Evolutionary conservation across 495 filamentous ascomycete genomes (phyloP), one percentile per base, ranked within the genome.

Genomic region (Neurospora discreta): DNA sequence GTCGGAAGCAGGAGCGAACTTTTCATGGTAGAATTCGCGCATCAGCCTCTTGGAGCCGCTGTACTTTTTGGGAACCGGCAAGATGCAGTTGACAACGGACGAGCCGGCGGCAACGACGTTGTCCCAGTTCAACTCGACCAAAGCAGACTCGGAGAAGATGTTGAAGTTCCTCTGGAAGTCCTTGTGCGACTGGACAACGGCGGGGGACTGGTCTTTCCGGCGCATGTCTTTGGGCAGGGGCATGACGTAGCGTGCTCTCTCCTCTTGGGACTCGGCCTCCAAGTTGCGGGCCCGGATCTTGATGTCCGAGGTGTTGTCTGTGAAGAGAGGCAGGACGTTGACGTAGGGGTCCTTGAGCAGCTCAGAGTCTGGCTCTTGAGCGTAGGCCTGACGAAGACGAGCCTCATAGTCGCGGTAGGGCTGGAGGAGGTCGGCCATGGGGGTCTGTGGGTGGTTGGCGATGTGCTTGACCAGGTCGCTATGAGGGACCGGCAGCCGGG

Each of bases 21-120:
- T 85, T 73, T 94, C 88, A 74, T 96, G 86, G 74, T 94, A 96
- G 78, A 90, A 95, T 46, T 91, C 82, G 43, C 92, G 89, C 73
- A 90, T 84, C 36, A 81, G 80, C 72, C 87, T 85, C 83, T 92
- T 93, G 20, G 89, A 90, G 26, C 82, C 78, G 43, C 81, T 86
- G 78, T 90, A 87, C 73, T 90, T 77, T 0, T 87, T 80, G 0
- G 92, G 92, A 39, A 94, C 89, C 1, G 91, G 90, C 1, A 94
- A 80, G 15, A 94, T 82, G 33, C 88, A 87, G 70, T 92, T 94
- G 39, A 90, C 87, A 15, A 94, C 92, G 2, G 92, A 87, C 41
- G 89, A 92, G 3, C 92, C 93, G 16, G 92, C 90, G 15, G 87
- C 92, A 18, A 94, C 87, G 36, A 94, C 85, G 77, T 95, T 93